Evolutionary conservation across 192 early-diverging fungal genomes (phyloP), one percentile per base, ranked within the genome.

Genomic region (Coemansia sp.): DNA sequence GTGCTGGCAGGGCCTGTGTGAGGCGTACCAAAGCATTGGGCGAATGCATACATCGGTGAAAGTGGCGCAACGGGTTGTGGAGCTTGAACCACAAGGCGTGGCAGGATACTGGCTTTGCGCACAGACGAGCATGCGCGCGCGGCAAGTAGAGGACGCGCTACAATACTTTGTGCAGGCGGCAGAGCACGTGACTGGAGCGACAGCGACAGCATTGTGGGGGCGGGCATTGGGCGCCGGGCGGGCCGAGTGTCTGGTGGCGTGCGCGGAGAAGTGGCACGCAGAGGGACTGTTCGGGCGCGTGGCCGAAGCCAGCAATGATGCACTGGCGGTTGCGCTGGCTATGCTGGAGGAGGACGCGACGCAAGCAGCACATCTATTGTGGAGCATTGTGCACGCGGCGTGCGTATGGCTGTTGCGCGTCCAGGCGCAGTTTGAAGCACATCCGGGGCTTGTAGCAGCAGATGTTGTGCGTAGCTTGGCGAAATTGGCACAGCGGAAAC

Each of bases 1-100:
- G 83, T 50, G 79, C 65, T 92, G 95, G 95, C 82, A 94, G 78
- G 90, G 90, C 14, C 78, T 93, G 33, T 89, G 88, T 46, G 90
- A 93, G 61, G 85, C 89, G 5, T 93, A 93, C 57, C 73, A 84
- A 33, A 84, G 81, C 6, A 87, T 87, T 52, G 92, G 92, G 2
- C 84, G 88, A 20, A 54, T 71, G 22, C 60, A 70, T 25, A 71
- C 80, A 0, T 62, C 75, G 3, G 66, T 66, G 0, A 76, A 72
- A n/a, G 94, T 94, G 0, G 90, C 93, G 61, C 78, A 67, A 6
- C 84, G 91, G 27, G 87, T 87, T 21, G 77, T 85, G 2, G 89
- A 92, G 24, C 78, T 96, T 6, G 84, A 88, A 20, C 85, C 88
- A 5, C 56, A 54, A 0, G 80, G 65, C 11, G 60, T 72, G 14